Conservation (phyloP, 2,329 filamentous ascomycete species). For the Fusarium sp. region DNA sequence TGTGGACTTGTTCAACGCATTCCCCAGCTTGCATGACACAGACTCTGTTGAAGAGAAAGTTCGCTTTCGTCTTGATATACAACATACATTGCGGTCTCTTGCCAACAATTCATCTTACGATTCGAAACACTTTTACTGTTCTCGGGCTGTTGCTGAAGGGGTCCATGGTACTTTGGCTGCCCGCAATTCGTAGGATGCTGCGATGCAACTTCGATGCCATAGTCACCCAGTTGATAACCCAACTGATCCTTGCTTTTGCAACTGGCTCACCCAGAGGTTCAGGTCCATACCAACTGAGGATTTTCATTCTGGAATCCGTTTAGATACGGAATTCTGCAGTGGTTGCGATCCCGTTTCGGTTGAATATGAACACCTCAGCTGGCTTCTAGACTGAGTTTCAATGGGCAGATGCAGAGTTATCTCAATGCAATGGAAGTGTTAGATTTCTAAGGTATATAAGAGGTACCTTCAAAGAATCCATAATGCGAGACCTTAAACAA, state of each 20-base stretch:
- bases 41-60: not conserved
- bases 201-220: not conserved
- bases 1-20: not conserved
- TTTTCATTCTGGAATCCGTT: not conserved
- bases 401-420: too few species aligned
- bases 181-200: not conserved
- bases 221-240: not conserved
- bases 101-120: not conserved
- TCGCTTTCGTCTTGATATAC: rapidly evolving
- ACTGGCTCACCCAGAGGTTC: not conserved
- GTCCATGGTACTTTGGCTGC: not conserved
- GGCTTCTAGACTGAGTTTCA: too few species aligned
- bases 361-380: rapidly evolving
- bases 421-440: not conserved
- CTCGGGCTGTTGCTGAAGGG: not conserved
- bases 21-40: not conserved
- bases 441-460: too few species aligned
- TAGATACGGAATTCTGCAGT: not conserved
- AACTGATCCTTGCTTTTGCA: not conserved
- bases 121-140: not conserved
- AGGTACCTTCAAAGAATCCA: too few species aligned
- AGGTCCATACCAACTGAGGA: not conserved
- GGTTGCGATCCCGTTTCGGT: rapidly evolving
- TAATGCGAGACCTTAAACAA: too few species aligned
- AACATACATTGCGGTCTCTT: not conserved